phyloP scores from a whole-genome alignment of 495 filamentous ascomycete genomes.

The Lasiosphaeria miniovina region DNA sequence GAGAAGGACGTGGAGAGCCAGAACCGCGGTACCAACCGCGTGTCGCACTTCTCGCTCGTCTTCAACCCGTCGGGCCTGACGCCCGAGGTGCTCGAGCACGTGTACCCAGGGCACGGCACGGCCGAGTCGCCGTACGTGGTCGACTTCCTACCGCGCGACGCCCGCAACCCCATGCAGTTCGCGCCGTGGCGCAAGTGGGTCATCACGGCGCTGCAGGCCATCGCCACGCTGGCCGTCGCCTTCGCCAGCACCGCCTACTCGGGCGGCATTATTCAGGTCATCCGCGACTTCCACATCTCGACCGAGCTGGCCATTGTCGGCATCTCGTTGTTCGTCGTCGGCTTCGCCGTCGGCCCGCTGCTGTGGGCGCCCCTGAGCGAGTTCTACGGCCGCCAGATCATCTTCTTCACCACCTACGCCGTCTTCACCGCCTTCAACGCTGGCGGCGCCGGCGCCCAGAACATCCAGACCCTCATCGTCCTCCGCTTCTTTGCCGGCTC shows the following conservation, averaged over 20 bases:
- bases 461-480: slow-evolving; percentile 63
- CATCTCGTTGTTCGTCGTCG: slow-evolving; percentile 71
- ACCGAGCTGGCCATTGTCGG: slow-evolving; percentile 62
- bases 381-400: slow-evolving; percentile 68
- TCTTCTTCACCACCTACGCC: slow-evolving; percentile 63
- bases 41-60: slow-evolving; percentile 26
- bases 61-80: slow-evolving; percentile 40
- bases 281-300: slow-evolving; percentile 56
- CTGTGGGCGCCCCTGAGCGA: slow-evolving; percentile 63
- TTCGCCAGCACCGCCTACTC: slow-evolving; percentile 76
- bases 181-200: slow-evolving; percentile 61
- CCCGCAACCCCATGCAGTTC: slow-evolving; percentile 70
- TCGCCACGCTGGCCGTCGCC: slow-evolving; percentile 69
- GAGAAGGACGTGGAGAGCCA: slow-evolving; percentile 30
- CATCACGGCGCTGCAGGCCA: slow-evolving; percentile 61
- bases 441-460: slow-evolving; percentile 59
- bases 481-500: slow-evolving; percentile 76
- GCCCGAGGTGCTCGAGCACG: slow-evolving; percentile 50
- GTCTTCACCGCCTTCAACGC: slow-evolving; percentile 68
- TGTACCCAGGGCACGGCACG: slow-evolving; percentile 69
- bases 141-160: slow-evolving; percentile 69
- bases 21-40: slow-evolving; percentile 11
- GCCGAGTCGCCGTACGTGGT: slow-evolving; percentile 71
- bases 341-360: slow-evolving; percentile 66
- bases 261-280: slow-evolving; percentile 64